Evolutionary conservation across 441 rosid species (phyloP), one percentile per base, ranked within the genome.

Genomic region (Erysimum pusillum): DNA sequence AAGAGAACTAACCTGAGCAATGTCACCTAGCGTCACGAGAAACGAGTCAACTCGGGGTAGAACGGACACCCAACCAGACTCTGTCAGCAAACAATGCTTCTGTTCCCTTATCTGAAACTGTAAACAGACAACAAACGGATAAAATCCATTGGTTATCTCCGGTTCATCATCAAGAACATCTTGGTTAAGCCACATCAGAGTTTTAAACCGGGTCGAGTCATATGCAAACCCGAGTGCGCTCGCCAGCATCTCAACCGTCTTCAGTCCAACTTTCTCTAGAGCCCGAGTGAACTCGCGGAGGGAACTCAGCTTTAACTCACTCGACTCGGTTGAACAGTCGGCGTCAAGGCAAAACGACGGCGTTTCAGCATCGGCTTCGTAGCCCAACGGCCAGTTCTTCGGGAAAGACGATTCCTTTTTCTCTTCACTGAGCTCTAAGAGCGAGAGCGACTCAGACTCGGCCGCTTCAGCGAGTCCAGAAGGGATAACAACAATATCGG

Each of bases 371-470:
- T 63, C 85, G 15, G 64, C 56, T 51, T 80, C 92, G 69, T 82
- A 88, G 4, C 98, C 98, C 11, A 88, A 63, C 22, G 98, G 98
- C 95, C 93, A 88, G 81, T 85, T 85, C n/a, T 67, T 82, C 0
- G 91, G 97, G 44, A 89, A 87, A 9, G 32, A 63, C 2, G 89
- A 66, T 73, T 82, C 80, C 7, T 80, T 89, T 38, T 78, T 42
- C 12, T 84, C 83, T 15, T 32, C 73, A 13, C 63, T 51, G 57
- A 92, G 91, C 5, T 84, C 76, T 22, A 88, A 84, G 71, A 92
- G 90, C 2, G 88, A 67, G 9, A 81, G 53, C 1, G 90, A 69
- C 6, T 90, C 90, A 7, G 83, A 71, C 82, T 88, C 90, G 7
- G 96, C 94, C 0, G 90, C 84, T 74, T 51, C 51, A 41, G 92